Conservation (phyloP, 192 early-diverging fungal genomes). For the Coemansia sp. region DNA sequence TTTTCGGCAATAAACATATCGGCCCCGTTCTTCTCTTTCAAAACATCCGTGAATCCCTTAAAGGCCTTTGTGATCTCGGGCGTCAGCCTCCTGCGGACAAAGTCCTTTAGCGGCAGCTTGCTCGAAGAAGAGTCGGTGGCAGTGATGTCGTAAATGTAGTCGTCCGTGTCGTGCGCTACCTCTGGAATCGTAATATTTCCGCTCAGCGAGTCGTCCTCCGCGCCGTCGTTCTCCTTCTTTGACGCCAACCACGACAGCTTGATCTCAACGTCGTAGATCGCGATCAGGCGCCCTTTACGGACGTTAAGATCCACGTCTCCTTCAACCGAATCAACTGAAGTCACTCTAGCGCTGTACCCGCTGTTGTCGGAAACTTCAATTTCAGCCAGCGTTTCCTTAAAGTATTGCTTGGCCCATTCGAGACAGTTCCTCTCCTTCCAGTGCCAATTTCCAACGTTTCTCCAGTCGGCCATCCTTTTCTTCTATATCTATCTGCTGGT, state of each 20-base stretch:
- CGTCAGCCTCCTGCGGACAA: constrained; percentile 69
- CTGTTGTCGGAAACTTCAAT: constrained; percentile 54
- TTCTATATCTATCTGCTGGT: neutral
- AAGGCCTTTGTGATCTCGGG: constrained; percentile 65
- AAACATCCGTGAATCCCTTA: constrained; percentile 64
- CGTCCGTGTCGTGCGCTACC: constrained; percentile 85
- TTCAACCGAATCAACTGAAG: constrained; percentile 60
- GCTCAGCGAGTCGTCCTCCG: constrained; percentile 22
- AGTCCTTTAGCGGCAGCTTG: constrained; percentile 59
- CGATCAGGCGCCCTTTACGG: constrained; percentile 93
- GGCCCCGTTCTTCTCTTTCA: constrained; percentile 75
- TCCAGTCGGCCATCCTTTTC: constrained; percentile 66
- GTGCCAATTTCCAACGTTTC: constrained; percentile 69
- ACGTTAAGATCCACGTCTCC: constrained; percentile 95
- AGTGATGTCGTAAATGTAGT: constrained; percentile 76
- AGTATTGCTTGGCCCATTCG: constrained; percentile 86
- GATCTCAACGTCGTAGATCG: constrained; percentile 87
- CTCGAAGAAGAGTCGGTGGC: constrained; percentile 30
- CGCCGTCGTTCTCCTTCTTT: constrained; percentile 40
- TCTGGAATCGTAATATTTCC: constrained; percentile 88
- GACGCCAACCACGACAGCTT: constrained; percentile 67
- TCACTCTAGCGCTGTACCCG: constrained; percentile 60
- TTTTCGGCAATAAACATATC: constrained; percentile 77
- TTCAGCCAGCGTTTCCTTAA: constrained; percentile 64
- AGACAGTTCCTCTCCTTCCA: constrained; percentile 95